Conservation (phyloP, 2,329 filamentous ascomycete genomes). For the Fusarium pininemorale region DNA sequence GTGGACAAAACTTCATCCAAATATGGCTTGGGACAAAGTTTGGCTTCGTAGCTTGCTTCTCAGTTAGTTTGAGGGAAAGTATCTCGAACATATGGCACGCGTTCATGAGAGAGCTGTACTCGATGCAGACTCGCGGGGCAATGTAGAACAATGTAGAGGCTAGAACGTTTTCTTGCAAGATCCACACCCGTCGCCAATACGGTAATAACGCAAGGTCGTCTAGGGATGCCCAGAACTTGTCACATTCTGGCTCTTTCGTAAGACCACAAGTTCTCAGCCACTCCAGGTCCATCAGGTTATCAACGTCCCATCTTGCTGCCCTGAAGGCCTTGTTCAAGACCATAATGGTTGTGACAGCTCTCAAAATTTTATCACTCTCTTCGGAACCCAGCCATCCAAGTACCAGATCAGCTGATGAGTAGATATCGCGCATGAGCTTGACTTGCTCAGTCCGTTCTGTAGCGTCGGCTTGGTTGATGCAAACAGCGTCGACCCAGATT, state of each 20-base stretch:
- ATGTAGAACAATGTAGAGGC: neutral
- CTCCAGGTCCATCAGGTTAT: neutral
- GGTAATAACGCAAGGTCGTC: neutral
- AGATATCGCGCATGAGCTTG: constrained; percentile 10
- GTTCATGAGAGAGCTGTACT: neutral
- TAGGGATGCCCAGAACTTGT: neutral
- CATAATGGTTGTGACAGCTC: neutral
- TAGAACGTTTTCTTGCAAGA: neutral
- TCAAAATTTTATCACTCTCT: neutral
- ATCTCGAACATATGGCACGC: neutral
- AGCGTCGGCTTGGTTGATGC: neutral
- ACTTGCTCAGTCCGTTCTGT: constrained; percentile 8
- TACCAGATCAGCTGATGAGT: neutral
- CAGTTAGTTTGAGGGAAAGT: neutral
- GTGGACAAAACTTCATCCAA: neutral
- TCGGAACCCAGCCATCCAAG: neutral
- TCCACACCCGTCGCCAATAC: neutral
- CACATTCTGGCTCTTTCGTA: neutral
- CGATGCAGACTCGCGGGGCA: neutral
- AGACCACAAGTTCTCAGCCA: neutral
- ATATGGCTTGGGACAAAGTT: neutral
- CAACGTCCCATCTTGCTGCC: neutral
- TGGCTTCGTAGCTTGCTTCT: neutral
- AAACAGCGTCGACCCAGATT: constrained; percentile 8
- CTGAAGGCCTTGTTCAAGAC: neutral